These are phyloP conservation scores for Rhytidiadelphus loreus DNA, from an alignment of 225 moss, liverwort and hornwort species.

Conservation along the genomic window DNA sequence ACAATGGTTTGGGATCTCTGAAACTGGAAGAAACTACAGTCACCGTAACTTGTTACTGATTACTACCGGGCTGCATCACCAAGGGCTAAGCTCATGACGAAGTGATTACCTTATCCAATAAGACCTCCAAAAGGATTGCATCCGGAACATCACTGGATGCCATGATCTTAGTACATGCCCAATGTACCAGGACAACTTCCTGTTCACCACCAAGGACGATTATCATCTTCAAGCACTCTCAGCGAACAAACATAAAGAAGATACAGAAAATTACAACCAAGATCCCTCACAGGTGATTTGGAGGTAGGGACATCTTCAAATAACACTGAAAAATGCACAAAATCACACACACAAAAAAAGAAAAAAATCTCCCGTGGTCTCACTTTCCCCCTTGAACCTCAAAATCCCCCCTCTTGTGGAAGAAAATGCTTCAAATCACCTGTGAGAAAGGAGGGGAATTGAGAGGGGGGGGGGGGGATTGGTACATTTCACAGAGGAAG, in stretches of 20 bases:
- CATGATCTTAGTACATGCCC: constrained; percentile 90
- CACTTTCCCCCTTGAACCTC: too few relatives aligned
- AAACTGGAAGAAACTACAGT: neutral
- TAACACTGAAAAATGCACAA: neutral
- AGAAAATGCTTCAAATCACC: too few relatives aligned
- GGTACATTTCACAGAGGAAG: neutral
- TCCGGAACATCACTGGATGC: constrained; percentile 80
- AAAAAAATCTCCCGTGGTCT: neutral
- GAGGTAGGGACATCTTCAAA: neutral
- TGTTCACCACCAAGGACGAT: constrained; percentile 22
- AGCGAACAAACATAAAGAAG: neutral
- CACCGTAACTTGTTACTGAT: neutral
- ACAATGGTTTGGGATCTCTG: neutral
- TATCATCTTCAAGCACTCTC: neutral
- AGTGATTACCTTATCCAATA: constrained; percentile 66
- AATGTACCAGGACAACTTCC: constrained; percentile 96
- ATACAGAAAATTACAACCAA: neutral
- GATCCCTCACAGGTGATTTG: neutral
- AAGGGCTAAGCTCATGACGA: neutral
- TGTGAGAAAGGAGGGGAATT: too few relatives aligned
- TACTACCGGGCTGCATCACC: neutral
- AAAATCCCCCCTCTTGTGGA: neutral
- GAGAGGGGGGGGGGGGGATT: neutral
- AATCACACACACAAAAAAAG: too few relatives aligned
- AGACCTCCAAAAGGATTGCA: constrained; percentile 56